Percentiles rank a stretch among this genome's conserved stretches.
phyloP scores from a whole-genome alignment of 2,329 filamentous ascomycete genomes.

The Aspergillus oerlinghausenensis region DNA sequence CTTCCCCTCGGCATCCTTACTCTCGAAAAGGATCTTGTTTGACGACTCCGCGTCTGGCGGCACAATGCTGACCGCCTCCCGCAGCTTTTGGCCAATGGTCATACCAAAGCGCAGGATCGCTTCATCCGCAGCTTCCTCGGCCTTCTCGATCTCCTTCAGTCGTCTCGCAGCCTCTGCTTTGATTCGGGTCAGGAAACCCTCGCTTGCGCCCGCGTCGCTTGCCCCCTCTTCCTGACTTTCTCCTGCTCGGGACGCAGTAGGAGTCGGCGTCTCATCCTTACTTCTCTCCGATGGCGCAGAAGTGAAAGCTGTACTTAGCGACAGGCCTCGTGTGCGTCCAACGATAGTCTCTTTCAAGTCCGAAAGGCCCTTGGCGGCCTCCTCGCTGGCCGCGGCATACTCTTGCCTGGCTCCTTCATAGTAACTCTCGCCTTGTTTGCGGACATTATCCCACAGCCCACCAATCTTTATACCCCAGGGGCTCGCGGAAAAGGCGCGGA shows the following conservation, averaged over 20 bases:
- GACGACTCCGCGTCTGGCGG: constrained; percentile 57
- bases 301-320: constrained; percentile 48
- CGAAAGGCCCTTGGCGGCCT: constrained; percentile 75
- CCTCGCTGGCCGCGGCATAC: constrained; percentile 70
- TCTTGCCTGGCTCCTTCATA: constrained; percentile 80
- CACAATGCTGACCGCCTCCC: constrained; percentile 83
- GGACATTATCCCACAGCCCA: constrained; percentile 84
- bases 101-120: constrained; percentile 86
- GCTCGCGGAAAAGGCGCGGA: constrained; percentile 85
- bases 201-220: constrained; percentile 37
- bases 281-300: constrained; percentile 17
- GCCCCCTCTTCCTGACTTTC: constrained; percentile 20
- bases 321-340: constrained; percentile 68
- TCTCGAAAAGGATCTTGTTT: constrained; percentile 80
- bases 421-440: constrained; percentile 90
- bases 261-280: constrained; percentile 26
- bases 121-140: constrained; percentile 94
- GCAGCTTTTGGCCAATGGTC: constrained; percentile 83
- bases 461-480: constrained; percentile 88
- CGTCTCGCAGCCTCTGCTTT: constrained; percentile 73
- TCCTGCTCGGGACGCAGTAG: constrained; percentile 21
- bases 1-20: constrained; percentile 83
- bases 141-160: constrained; percentile 81
- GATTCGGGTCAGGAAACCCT: constrained; percentile 70
- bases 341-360: constrained; percentile 65